Evolutionary conservation across 371 early-diverging fungal species (phyloP), one percentile per base, ranked within the genome.

Genomic region (Mucor plumbeus): DNA sequence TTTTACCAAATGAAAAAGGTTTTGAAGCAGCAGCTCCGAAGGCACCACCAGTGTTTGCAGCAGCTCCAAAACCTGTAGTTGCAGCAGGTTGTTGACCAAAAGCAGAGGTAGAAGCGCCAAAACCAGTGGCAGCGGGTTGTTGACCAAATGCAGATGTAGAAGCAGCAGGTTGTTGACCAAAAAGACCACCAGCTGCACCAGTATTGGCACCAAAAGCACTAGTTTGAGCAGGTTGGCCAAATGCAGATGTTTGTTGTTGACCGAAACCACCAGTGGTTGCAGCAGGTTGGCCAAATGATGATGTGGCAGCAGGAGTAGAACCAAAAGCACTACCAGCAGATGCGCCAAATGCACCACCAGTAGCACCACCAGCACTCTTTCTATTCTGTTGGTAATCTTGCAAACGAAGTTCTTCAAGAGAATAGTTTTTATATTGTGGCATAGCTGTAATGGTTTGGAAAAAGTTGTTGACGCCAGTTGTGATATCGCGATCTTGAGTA

Each of bases 301-400:
- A 47, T 4, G 64, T 60, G 11, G 63, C 35, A 9, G 71, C 50
- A 11, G 73, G 78, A 44, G 81, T 73, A 56, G 79, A 75, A 34
- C 77, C 82, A 66, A 73, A 66, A 43, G 76, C 77, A 65, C 66
- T 66, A 47, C 81, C 61, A 13, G 80, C 67, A 58, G 71, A 63
- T n/a, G 80, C 65, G 35, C 87, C 87, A 73, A 85, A 85, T 15
- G 85, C 87, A 70, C 82, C 83, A 4, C 75, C 78, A 36, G 73
- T 72, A 41, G 67, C 73, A 44, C 73, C 65, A 13, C 68, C 67
- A 7, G 89, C 83, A 13, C 77, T 86, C 69, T 95, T 94, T 67
- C 96, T 92, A 50, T 90, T 90, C 70, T 93, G 89, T 58, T 81
- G 75, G 67, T 98, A 98, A 75, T 98, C 98, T 84, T 94, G 91